Evolutionary conservation across 169 alveolate species (phyloP).

Genomic region (Plasmodium blacklocki): DNA sequence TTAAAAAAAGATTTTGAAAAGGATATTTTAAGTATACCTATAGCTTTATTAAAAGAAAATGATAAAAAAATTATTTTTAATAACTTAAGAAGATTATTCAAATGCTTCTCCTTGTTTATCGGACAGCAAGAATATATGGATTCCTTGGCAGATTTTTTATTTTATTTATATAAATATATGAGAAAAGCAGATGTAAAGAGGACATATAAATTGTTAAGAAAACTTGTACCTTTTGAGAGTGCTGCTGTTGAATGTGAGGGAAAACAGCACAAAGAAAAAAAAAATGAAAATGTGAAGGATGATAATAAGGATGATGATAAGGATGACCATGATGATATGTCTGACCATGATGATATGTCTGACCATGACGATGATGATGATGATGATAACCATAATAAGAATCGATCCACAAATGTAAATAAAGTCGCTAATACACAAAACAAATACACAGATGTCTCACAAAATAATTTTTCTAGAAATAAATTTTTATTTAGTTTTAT

Average conservation of each 20-base stretch:
- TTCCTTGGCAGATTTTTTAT: constrained; percentile 27
- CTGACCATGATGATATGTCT: no score
- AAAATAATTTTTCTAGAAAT: background rate
- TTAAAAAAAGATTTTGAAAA: constrained; percentile 27
- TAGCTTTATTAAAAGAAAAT: constrained; percentile 5
- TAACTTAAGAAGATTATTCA: constrained; percentile 41
- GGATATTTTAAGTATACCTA: constrained; percentile 22
- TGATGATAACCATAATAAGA: no score
- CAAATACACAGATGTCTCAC: background rate
- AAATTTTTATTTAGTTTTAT: constrained; percentile 8
- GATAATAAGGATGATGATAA: background rate
- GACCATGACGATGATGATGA: background rate
- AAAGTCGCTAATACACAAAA: background rate
- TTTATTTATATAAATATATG: constrained; percentile 60
- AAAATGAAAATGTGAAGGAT: background rate
- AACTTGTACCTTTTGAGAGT: background rate
- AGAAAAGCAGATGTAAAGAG: constrained; percentile 35
- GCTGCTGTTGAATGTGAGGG: background rate
- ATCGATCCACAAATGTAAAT: background rate
- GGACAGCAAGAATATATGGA: constrained; percentile 16
- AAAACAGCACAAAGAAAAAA: background rate
- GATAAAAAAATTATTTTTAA: constrained; percentile 29
- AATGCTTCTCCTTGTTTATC: constrained; percentile 11
- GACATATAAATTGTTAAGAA: constrained; percentile 28
- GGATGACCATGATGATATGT: background rate